Evolutionary conservation across 2,329 filamentous ascomycete genomes (phyloP).

Genomic region (Exophiala oligosperma): DNA sequence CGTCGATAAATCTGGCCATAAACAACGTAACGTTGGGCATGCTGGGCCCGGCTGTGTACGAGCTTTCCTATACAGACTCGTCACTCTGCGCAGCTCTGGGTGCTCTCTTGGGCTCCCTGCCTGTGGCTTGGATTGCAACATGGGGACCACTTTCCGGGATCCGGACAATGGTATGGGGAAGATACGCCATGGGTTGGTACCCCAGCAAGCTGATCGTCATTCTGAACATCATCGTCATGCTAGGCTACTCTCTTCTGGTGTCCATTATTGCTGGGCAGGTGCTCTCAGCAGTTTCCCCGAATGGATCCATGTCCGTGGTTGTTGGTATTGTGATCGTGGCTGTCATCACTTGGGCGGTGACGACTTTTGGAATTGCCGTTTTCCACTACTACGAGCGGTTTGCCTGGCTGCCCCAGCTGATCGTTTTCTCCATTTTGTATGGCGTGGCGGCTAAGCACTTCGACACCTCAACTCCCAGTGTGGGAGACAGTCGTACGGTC

Average conservation of each 20-base stretch:
- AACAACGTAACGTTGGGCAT: slow-evolving; percentile 67
- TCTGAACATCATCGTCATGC: slow-evolving; percentile 62
- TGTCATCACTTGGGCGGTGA: slow-evolving; percentile 62
- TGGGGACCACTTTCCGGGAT: slow-evolving; percentile 64
- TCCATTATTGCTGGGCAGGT: slow-evolving; percentile 69
- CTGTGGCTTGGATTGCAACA: slow-evolving; percentile 61
- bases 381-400: slow-evolving; percentile 69
- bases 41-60: slow-evolving; percentile 60
- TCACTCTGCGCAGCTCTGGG: slow-evolving; percentile 60
- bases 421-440: slow-evolving; percentile 62
- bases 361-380: slow-evolving; percentile 66
- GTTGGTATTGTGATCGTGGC: slow-evolving; percentile 68
- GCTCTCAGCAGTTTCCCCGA: slow-evolving; percentile 62
- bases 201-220: slow-evolving; percentile 64
- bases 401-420: slow-evolving; percentile 64
- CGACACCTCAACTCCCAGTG: slow-evolving; percentile 53
- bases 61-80: slow-evolving; percentile 58
- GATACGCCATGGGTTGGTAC: slow-evolving; percentile 66
- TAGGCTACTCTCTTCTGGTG: slow-evolving; percentile 61
- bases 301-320: slow-evolving; percentile 60
- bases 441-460: slow-evolving; percentile 63
- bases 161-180: slow-evolving; percentile 61
- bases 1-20: slow-evolving; percentile 62
- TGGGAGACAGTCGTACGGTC: slow-evolving; percentile 41
- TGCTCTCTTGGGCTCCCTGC: slow-evolving; percentile 54